Conservation (phyloP, 192 early-diverging fungal genomes). For the Coemansia umbellata region DNA sequence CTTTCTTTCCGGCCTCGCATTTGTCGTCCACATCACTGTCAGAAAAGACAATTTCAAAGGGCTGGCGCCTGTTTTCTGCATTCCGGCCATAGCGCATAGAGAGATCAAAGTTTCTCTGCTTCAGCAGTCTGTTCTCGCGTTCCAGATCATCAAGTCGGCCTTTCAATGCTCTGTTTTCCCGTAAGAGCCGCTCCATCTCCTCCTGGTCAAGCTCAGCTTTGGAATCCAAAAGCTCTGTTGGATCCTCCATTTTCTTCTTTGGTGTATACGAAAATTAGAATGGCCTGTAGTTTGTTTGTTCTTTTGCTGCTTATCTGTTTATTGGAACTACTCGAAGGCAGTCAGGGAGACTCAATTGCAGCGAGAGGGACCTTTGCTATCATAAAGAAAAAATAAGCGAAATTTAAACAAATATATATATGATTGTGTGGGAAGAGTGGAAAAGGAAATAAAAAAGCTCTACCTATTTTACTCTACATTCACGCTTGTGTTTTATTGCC, state of each 20-base stretch:
- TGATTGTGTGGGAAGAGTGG: background rate
- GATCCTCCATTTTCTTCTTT: constrained; percentile 41
- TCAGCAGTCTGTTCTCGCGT: constrained; percentile 48
- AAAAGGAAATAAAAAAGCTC: too few species aligned
- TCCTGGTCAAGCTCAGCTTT: constrained; percentile 53
- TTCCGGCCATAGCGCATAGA: constrained; percentile 50
- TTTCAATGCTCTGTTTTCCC: constrained; percentile 43
- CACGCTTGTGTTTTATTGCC: too few species aligned
- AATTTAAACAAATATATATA: background rate
- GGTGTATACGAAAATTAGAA: too few species aligned
- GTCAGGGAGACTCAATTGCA: too few species aligned
- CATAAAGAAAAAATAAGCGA: background rate
- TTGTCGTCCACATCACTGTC: constrained; percentile 26
- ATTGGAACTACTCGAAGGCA: too few species aligned
- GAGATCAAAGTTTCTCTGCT: constrained; percentile 52
- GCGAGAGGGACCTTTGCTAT: too few species aligned
- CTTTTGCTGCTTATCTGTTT: too few species aligned
- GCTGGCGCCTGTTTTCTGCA: constrained; percentile 42
- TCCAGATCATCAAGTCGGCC: constrained; percentile 49
- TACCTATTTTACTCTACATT: too few species aligned
- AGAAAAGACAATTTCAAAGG: constrained; percentile 45
- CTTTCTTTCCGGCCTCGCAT: constrained; percentile 3
- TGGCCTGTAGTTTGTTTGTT: too few species aligned
- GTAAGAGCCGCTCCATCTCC: constrained; percentile 44
- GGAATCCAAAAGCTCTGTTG: constrained; percentile 35